Percentiles rank a stretch among this genome's conserved stretches.
Conservation (phyloP, 306 rosid genomes). For the Bauhinia variegata region DNA sequence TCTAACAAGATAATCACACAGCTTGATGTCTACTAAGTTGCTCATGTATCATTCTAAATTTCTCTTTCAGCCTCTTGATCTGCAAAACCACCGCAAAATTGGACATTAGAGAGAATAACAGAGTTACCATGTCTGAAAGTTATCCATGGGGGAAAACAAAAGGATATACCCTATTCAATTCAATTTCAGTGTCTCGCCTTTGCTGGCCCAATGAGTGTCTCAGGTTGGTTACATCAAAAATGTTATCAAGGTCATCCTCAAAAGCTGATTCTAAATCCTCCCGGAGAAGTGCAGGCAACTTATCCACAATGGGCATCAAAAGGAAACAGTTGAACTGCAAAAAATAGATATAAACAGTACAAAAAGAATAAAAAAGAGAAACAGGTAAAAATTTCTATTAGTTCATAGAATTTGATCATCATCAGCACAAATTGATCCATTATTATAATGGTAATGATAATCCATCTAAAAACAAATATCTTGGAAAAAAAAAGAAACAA, state of each 20-base stretch:
- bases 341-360: constrained; percentile 33
- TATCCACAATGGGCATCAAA: constrained; percentile 97
- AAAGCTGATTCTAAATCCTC: constrained; percentile 93
- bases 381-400: not conserved
- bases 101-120: constrained; percentile 22
- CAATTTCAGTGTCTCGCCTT: constrained; percentile 78
- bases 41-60: constrained; percentile 77
- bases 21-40: constrained; percentile 59
- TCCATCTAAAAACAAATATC: constrained; percentile 15
- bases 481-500: constrained; percentile 4
- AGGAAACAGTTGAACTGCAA: constrained; percentile 98
- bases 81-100: constrained; percentile 43
- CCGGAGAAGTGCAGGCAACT: constrained; percentile 88
- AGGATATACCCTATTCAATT: constrained; percentile 79
- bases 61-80: constrained; percentile 93
- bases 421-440: constrained; percentile 2
- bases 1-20: constrained; percentile 29
- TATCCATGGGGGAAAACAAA: constrained; percentile 31
- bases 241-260: constrained; percentile 79
- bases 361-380: constrained; percentile 18
- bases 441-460: constrained; percentile 8
- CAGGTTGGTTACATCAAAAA: constrained; percentile 85
- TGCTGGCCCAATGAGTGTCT: constrained; percentile 69
- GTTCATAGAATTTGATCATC: constrained; percentile 1
- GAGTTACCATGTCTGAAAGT: constrained; percentile 7